These are phyloP conservation scores for Rhizopogon vulgaris DNA, from an alignment of 768 basidiomycete species.

Conservation along the genomic window DNA sequence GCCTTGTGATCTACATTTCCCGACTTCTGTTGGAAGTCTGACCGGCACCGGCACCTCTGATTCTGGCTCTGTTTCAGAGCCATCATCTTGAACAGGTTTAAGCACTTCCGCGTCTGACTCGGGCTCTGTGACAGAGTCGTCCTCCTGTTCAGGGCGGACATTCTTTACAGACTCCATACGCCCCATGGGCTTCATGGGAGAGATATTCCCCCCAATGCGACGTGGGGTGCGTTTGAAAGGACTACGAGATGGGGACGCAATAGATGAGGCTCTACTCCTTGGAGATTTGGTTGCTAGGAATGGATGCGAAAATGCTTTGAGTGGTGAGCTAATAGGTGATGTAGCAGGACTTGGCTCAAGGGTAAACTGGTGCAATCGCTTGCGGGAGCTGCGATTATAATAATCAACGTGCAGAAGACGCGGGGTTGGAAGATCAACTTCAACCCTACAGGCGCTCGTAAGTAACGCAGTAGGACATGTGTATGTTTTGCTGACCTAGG, in stretches of 20 bases:
- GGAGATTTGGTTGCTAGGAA: constrained; percentile 1
- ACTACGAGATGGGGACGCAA: not conserved
- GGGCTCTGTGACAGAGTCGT: constrained; percentile 25
- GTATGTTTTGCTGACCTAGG: constrained; percentile 11
- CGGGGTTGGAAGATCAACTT: not conserved
- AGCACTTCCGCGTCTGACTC: constrained; percentile 18
- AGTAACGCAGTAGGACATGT: not conserved
- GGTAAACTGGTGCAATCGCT: not conserved
- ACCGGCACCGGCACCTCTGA: constrained; percentile 21
- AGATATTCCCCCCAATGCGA: not conserved
- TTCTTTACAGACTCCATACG: constrained; percentile 6
- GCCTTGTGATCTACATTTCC: constrained; percentile 1
- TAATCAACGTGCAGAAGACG: not conserved
- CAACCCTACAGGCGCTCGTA: constrained; percentile 1
- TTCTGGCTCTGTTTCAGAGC: constrained; percentile 27
- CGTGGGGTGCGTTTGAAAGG: constrained; percentile 4
- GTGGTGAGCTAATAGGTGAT: constrained; percentile 1
- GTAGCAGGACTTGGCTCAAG: constrained; percentile 3
- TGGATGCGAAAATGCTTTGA: not conserved
- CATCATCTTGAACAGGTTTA: constrained; percentile 10
- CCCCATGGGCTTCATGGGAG: not conserved
- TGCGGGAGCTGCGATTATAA: not conserved
- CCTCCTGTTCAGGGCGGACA: constrained; percentile 4
- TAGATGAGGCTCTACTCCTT: not conserved
- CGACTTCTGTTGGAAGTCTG: constrained; percentile 8